A percentile compares a stretch with the other conserved stretches of the same genome.
Evolutionary conservation across 2,329 filamentous ascomycete species (phyloP).

Genomic region (Xylaria sp.): DNA sequence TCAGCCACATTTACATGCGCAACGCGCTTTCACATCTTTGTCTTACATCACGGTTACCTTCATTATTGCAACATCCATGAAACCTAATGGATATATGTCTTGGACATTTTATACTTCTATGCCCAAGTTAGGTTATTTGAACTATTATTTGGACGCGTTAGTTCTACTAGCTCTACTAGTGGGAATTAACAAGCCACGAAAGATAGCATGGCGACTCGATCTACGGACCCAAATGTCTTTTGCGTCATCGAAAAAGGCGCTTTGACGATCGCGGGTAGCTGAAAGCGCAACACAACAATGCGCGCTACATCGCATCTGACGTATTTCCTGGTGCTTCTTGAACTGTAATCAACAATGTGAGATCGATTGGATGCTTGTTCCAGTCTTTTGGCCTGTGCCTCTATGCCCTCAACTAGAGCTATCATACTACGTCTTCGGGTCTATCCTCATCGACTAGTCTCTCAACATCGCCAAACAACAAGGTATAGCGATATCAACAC

Average conservation of each 20-base stretch:
- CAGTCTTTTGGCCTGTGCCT: not conserved
- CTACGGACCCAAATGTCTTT: constrained; percentile 24
- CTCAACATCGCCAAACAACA: not conserved
- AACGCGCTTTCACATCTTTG: not conserved
- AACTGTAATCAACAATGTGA: not conserved
- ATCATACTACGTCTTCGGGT: constrained; percentile 1
- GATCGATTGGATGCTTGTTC: not conserved
- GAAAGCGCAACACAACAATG: constrained; percentile 11
- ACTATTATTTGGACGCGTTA: not conserved
- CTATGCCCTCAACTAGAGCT: not conserved
- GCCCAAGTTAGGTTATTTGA: not conserved
- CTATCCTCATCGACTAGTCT: constrained; percentile 3
- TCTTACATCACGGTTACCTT: too few species aligned
- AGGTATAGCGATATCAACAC: not conserved
- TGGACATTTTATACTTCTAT: not conserved
- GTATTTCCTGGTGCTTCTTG: not conserved
- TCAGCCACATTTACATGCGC: not conserved
- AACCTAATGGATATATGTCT: not conserved
- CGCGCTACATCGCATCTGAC: not conserved
- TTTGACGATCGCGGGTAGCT: constrained; percentile 2
- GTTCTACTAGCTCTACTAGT: not conserved
- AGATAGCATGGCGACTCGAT: constrained; percentile 23
- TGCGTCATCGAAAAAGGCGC: constrained; percentile 33
- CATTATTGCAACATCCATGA: constrained; percentile 2
- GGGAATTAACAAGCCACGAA: constrained; percentile 3